Evolutionary conservation across 164 flowering plant species (phyloP), one percentile per base, ranked within the genome.

Genomic region (Berberis thunbergii): DNA sequence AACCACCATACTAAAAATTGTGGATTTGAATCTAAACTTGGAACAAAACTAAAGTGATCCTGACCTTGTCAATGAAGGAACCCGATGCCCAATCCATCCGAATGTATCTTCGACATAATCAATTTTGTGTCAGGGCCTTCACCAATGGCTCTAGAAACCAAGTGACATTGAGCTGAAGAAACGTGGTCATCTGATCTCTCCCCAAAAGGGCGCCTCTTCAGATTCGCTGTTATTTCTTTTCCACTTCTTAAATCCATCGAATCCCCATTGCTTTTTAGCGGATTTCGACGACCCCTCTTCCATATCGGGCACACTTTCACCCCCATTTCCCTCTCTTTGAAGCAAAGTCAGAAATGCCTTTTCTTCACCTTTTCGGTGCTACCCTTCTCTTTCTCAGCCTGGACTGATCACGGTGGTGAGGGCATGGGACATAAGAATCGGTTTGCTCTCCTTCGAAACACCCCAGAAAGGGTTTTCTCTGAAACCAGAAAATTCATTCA

Each of bases 11-110:
- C 26, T 26, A 26, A 26, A 3, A 50, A 1, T 7, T 50, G 10
- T 50, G 9, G 12, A 50, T 2, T 2, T 50, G 3, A 8, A 2
- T 1, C 8, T 7, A n/a, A 2, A 52, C 4, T 52, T 3, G 54
- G n/a, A 52, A 2, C 40, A 42, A 39, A n/a, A 3, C 7, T 57
- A 26, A 26, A 41, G 43, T 6, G 41, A 1, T 53, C 45, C 59
- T 1, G 46, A 88, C 97, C 96, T 91, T 86, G 59, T 91, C 93
- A 9, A 86, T 85, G 80, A 83, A 86, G 71, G 85, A 86, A 79
- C 87, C 94, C 4, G 91, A 82, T 39, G 96, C 73, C 73, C 45
- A 90, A 73, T 6, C 87, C 91, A 70, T 83, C 70, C 0, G 91
- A 74, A 66, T 81, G 92, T 65, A 86, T 63, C 80, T 82, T 87